Conservation (phyloP, 2,329 filamentous ascomycete genomes). For the Colletotrichum sp. region DNA sequence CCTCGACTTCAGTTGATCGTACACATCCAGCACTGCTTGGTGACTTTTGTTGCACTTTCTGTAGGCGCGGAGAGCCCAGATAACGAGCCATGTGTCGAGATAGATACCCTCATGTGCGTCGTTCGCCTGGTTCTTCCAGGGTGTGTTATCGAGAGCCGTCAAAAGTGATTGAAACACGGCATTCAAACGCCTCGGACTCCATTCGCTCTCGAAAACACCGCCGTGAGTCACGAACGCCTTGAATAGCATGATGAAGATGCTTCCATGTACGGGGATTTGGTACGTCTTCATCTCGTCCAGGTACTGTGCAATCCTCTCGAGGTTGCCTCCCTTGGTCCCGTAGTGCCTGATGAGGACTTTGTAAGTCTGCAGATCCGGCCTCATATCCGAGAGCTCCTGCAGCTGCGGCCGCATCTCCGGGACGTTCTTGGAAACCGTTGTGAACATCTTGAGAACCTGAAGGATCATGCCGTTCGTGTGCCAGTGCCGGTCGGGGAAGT, state of each 20-base stretch:
- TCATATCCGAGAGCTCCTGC: slow-evolving; percentile 70
- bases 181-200: slow-evolving; percentile 74
- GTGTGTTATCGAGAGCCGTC: slow-evolving; percentile 51
- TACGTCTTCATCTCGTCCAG: slow-evolving; percentile 81
- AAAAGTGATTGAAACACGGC: slow-evolving; percentile 71
- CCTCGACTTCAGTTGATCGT: slow-evolving; percentile 49
- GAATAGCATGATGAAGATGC: slow-evolving; percentile 82
- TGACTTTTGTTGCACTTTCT: slow-evolving; percentile 56
- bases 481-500: slow-evolving; percentile 51
- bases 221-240: slow-evolving; percentile 82
- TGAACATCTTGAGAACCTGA: slow-evolving; percentile 62
- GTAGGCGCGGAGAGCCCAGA: slow-evolving; percentile 69
- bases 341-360: slow-evolving; percentile 80
- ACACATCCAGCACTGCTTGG: slow-evolving; percentile 60
- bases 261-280: slow-evolving; percentile 71
- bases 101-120: slow-evolving; percentile 46
- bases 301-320: slow-evolving; percentile 72
- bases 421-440: slow-evolving; percentile 57
- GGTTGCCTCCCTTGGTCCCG: slow-evolving; percentile 70
- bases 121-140: not conserved
- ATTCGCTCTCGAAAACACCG: slow-evolving; percentile 65
- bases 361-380: slow-evolving; percentile 81
- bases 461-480: slow-evolving; percentile 55
- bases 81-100: slow-evolving; percentile 65
- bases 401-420: slow-evolving; percentile 56